phyloP scores from a whole-genome alignment of 2,329 filamentous ascomycete species.

The Metarhizium rileyi region DNA sequence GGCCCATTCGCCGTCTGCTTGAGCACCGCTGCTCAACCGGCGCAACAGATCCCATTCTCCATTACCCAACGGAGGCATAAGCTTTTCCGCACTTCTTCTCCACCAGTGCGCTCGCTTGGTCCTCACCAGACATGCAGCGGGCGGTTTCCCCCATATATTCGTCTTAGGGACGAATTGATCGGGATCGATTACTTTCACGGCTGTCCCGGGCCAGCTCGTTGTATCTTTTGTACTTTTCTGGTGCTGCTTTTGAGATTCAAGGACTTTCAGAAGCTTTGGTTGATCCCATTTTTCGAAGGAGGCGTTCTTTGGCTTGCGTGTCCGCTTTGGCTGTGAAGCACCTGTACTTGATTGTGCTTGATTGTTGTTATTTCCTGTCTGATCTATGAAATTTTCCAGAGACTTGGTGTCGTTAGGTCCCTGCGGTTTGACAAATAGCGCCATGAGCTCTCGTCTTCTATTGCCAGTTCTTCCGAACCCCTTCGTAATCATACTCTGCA shows the following conservation, averaged over 20 bases:
- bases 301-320: constrained; percentile 9
- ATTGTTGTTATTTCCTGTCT: not conserved
- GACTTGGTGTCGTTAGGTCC: constrained; percentile 30
- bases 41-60: constrained; percentile 47
- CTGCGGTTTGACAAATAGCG: constrained; percentile 25
- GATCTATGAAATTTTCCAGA: constrained; percentile 25
- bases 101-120: constrained; percentile 39
- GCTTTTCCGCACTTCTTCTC: constrained; percentile 30
- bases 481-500: constrained; percentile 37
- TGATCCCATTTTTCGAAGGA: constrained; percentile 42
- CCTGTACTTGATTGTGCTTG: not conserved
- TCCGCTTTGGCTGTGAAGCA: not conserved
- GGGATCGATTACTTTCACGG: constrained; percentile 24
- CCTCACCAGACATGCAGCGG: constrained; percentile 27
- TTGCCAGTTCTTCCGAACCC: constrained; percentile 45
- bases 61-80: constrained; percentile 44
- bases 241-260: constrained; percentile 30
- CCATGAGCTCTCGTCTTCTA: constrained; percentile 38
- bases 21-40: constrained; percentile 33
- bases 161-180: constrained; percentile 25
- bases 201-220: constrained; percentile 15
- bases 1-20: constrained; percentile 24
- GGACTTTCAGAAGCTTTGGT: constrained; percentile 31
- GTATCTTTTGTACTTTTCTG: constrained; percentile 15
- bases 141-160: constrained; percentile 41